Base-by-base conservation (phyloP, 208 protist species). In the Acanthamoeba triangularis region DNA sequence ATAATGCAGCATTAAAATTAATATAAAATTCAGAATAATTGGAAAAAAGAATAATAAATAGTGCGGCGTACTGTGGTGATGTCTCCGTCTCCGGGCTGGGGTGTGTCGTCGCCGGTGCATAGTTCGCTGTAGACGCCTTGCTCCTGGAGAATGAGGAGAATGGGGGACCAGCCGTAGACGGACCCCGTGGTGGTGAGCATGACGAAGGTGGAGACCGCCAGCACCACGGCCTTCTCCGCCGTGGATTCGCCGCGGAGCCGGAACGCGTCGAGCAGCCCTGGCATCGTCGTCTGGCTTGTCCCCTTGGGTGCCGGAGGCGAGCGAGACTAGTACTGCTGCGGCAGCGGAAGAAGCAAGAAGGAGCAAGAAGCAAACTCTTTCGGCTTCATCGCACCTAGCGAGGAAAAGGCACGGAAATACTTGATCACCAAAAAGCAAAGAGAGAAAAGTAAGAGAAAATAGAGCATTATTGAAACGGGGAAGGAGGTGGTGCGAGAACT, bases 121-220 rank as follows among this genome's bases (percentile, higher is more conserved):
- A 78, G 69, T 23, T 78, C 69, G n/a, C 30, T 30, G 69, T 78
- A 78, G 30, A 41, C 69, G 69, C 69, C 69, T 0, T 23, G 13
- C 37, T 78, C 69, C 69, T 78, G 69, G 33, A 78, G 69, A n/a
- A 78, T 41, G 69, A 78, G 69, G 30, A 78, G 30, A 18, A 78
- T 35, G 69, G 69, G 69, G 7, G 69, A 78, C 69, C 69, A 78
- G 69, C 69, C 69, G 30, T 78, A 41, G 30, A 78, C 69, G n/a
- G 69, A 78, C 23, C 69, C 69, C 30, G 69, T 44, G 69, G 69
- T 78, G 30, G 69, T 78, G 69, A 41, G 30, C 37, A 78, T 78
- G 33, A 78, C 10, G 30, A 78, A 78, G 69, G 69, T 78, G 69
- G 69, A 78, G 30, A 78, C 23, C 23, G 37, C 69, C 69, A 78